Evolutionary conservation across 371 early-diverging fungal species (phyloP).

Genomic region (Dinochytrium kinnereticum): DNA sequence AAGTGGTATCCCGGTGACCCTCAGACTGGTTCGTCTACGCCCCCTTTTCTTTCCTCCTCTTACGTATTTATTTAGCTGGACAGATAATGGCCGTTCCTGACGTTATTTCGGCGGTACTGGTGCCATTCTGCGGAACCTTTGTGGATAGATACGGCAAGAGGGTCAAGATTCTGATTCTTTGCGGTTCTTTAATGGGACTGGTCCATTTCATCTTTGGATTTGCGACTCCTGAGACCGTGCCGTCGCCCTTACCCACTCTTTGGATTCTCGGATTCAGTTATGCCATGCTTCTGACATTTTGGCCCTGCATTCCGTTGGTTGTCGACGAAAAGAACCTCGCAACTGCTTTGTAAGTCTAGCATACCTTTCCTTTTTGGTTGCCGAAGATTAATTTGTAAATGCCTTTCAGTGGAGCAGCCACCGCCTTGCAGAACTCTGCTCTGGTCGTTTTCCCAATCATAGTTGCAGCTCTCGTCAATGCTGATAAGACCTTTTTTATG

Average conservation of each 20-base stretch:
- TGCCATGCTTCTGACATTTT: slow-evolving; percentile 44
- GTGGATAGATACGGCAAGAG: slow-evolving; percentile 60
- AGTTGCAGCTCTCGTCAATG: slow-evolving; percentile 54
- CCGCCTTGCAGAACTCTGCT: slow-evolving; percentile 60
- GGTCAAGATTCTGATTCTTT: slow-evolving; percentile 46
- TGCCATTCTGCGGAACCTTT: slow-evolving; percentile 55
- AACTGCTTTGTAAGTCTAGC: slow-evolving; percentile 49
- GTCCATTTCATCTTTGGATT: slow-evolving; percentile 55
- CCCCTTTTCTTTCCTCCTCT: background rate
- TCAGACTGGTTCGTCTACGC: slow-evolving; percentile 40
- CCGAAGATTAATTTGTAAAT: background rate
- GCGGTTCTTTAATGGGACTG: slow-evolving; percentile 51
- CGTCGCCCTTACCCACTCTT: slow-evolving; percentile 46
- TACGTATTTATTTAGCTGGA: slow-evolving; percentile 39
- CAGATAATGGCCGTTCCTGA: slow-evolving; percentile 64
- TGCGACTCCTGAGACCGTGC: slow-evolving; percentile 24
- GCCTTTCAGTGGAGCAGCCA: slow-evolving; percentile 57
- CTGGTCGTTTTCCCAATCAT: slow-evolving; percentile 62
- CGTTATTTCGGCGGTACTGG: slow-evolving; percentile 57
- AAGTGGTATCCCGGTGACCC: slow-evolving; percentile 60
- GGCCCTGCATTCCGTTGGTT: slow-evolving; percentile 52
- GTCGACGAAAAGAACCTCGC: slow-evolving; percentile 37
- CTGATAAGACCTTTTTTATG: slow-evolving; percentile 39
- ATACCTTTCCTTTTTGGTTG: background rate
- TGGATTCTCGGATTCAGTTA: slow-evolving; percentile 57